Evolutionary conservation across 331 rosid genomes (phyloP).

Genomic region (Rosa hybrid): DNA sequence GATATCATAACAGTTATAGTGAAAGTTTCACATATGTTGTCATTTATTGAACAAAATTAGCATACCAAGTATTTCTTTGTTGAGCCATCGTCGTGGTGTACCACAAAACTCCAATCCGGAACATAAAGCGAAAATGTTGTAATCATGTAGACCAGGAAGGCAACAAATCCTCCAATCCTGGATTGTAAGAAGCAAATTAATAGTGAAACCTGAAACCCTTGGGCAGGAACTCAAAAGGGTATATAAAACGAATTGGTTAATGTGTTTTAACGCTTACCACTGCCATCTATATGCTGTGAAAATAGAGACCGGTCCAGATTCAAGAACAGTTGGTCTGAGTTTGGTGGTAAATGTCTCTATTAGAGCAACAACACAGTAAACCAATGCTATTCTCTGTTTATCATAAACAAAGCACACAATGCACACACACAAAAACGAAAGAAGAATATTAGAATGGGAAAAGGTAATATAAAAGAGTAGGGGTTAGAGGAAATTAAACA

Average conservation of each 20-base stretch:
- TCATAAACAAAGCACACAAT: background rate
- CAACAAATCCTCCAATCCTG: slow-evolving; percentile 77
- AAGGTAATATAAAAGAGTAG: background rate
- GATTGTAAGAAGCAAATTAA: background rate
- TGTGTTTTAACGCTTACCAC: slow-evolving; percentile 46
- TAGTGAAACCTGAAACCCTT: background rate
- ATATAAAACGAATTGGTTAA: background rate
- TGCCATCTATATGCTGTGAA: slow-evolving; percentile 83
- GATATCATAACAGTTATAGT: background rate
- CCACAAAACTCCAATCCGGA: slow-evolving; percentile 81
- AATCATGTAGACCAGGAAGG: slow-evolving; percentile 62
- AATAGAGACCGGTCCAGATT: slow-evolving; percentile 51
- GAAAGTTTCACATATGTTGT: background rate
- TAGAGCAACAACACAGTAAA: slow-evolving; percentile 65
- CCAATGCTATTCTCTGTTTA: slow-evolving; percentile 81
- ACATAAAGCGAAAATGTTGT: slow-evolving; percentile 67
- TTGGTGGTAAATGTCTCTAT: slow-evolving; percentile 70
- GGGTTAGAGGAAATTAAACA: background rate
- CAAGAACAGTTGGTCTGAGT: slow-evolving; percentile 58
- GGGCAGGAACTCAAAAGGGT: background rate
- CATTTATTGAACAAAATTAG: background rate
- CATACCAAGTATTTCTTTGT: slow-evolving; percentile 49
- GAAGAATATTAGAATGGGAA: background rate
- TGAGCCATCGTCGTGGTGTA: slow-evolving; percentile 9
- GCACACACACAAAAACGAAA: background rate